Base-by-base conservation (phyloP, 2,329 filamentous ascomycete genomes). In the Colletotrichum sp. region DNA sequence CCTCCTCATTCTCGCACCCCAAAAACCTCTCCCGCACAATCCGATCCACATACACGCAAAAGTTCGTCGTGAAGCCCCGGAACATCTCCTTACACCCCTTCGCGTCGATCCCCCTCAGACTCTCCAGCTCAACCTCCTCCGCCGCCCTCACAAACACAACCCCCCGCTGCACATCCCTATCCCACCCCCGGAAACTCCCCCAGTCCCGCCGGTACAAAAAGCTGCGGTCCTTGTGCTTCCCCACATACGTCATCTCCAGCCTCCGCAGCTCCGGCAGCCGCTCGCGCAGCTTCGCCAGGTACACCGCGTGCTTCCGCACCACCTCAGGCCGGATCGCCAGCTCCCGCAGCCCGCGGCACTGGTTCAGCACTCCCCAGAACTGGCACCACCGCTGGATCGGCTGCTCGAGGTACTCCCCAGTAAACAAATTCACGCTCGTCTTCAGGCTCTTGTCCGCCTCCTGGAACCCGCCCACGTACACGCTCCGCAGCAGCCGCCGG, bases 291-390 rank as follows among this genome's bases (percentile, higher is more conserved):
- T 34, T 30, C 21, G n/a, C 21, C 36, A 75, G 15, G 61, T 75
- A 62, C 13, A 28, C 36, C 28, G 36, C 18, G 69, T 67, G 32
- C 24, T 32, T 52, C 36, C 26, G 36, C 13, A 75, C n/a, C 18
- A 67, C 61, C 64, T 73, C 73, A 10, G 73, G 69, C 30, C 69
- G 64, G 10, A 75, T 28, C 18, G 68, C 73, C 28, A 75, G 62
- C 6, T 43, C 48, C 24, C 62, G 21, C 61, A 75, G 18, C 15
- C 55, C 69, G 3, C 16, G 18, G 62, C 73, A 75, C 69, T 75
- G 73, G 12, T 71, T 66, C 24, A 75, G 36, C 30, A 68, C 70
- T 18, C 64, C 70, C 73, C 73, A 75, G 64, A 75, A 75, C 62
- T 75, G 68, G 15, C 28, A 32, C 73, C 73, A 75, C 15, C 74